Conservation (phyloP, 192 early-diverging fungal species). For the Mortierella alpina region DNA sequence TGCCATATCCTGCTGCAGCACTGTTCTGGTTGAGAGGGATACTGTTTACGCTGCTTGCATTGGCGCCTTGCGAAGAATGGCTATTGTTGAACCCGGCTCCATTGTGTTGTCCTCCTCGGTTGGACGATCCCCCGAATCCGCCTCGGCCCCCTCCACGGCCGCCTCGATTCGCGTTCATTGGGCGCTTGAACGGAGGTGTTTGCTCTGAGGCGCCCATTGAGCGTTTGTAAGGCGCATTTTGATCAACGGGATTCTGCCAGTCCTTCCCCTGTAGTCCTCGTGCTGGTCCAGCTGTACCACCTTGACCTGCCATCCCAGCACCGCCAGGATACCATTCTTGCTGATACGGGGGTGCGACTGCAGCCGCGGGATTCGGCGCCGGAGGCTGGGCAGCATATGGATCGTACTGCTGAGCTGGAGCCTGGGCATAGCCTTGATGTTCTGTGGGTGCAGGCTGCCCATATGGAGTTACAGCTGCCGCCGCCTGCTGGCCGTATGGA, state of each 20-base stretch:
- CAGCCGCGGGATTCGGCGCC: background rate
- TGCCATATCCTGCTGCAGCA: conserved; percentile 6
- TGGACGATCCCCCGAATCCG: conserved; percentile 19
- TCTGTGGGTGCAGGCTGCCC: conserved; percentile 13
- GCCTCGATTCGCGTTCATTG: conserved; percentile 14
- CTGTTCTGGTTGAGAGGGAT: conserved; percentile 42
- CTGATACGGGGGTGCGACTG: conserved; percentile 21
- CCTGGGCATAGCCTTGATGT: conserved; percentile 21
- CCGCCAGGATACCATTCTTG: conserved; percentile 45
- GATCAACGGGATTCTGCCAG: conserved; percentile 21
- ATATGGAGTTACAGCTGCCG: conserved; percentile 13
- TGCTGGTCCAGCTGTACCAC: conserved; percentile 5
- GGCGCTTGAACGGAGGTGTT: conserved; percentile 36
- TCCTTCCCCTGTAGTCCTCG: conserved; percentile 36
- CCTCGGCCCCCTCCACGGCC: conserved; percentile 36
- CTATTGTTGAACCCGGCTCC: conserved; percentile 26
- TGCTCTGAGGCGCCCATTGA: conserved; percentile 23
- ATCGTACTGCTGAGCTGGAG: conserved; percentile 18
- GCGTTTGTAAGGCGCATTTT: conserved; percentile 38
- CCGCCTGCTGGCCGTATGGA: conserved; percentile 18
- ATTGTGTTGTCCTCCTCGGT: conserved; percentile 29
- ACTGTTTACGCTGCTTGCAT: conserved; percentile 32
- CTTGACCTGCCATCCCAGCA: conserved; percentile 3
- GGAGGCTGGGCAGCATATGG: conserved; percentile 30
- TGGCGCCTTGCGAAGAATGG: background rate